These are phyloP conservation scores for Aspergillus affinis DNA, from an alignment of 495 filamentous ascomycete genomes.

Conservation along the genomic window DNA sequence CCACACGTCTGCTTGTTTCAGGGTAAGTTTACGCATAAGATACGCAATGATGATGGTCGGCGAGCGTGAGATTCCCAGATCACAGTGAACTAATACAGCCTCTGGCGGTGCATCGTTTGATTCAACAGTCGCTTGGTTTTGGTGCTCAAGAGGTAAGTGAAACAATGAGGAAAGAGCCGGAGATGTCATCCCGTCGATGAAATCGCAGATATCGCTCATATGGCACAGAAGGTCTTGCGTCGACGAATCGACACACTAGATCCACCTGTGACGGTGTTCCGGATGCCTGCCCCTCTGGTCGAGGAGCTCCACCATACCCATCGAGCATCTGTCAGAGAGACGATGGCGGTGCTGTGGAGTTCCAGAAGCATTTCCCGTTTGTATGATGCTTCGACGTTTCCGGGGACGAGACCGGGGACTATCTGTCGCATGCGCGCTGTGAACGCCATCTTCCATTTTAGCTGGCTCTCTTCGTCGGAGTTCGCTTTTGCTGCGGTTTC, in stretches of 20 bases:
- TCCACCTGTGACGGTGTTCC: slow-evolving; percentile 30
- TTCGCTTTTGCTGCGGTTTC: no score
- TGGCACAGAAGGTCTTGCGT: slow-evolving; percentile 35
- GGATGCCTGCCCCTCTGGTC: slow-evolving; percentile 31
- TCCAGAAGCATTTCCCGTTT: slow-evolving; percentile 28
- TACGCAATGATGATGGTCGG: slow-evolving; percentile 34
- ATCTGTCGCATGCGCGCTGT: slow-evolving; percentile 31
- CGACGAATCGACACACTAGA: slow-evolving; percentile 34
- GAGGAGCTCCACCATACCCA: slow-evolving; percentile 25
- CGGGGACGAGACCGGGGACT: slow-evolving; percentile 36
- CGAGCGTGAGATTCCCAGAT: slow-evolving; percentile 37
- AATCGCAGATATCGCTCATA: slow-evolving; percentile 39
- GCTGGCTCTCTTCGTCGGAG: slow-evolving; percentile 11
- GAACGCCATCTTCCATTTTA: slow-evolving; percentile 23
- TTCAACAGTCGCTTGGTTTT: slow-evolving; percentile 1
- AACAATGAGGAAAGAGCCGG: slow-evolving; percentile 18
- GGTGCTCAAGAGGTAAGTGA: slow-evolving; percentile 19
- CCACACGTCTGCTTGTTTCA: slow-evolving; percentile 9
- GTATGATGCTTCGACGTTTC: slow-evolving; percentile 30
- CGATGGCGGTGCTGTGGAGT: slow-evolving; percentile 35
- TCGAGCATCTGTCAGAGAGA: slow-evolving; percentile 32
- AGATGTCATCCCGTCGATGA: slow-evolving; percentile 36
- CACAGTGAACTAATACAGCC: slow-evolving; percentile 37
- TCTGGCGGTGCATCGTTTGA: slow-evolving; percentile 16
- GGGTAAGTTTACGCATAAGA: slow-evolving; percentile 29